Percentiles rank a stretch among this genome's conserved stretches.
Evolutionary conservation across 495 filamentous ascomycete genomes (phyloP).

Genomic region (Podospora australis): DNA sequence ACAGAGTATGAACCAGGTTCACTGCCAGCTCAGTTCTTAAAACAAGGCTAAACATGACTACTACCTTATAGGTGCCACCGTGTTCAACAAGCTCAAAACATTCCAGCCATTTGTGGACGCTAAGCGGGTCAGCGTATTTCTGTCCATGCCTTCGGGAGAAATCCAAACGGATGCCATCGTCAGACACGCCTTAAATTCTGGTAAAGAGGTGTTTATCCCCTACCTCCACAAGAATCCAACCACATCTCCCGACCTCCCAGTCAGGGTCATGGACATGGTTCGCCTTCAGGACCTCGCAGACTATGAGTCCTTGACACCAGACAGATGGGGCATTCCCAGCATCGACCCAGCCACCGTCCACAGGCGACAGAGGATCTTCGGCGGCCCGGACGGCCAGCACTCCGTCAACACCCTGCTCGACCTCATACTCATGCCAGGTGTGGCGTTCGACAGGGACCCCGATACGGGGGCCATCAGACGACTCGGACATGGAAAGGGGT

Average conservation of each 20-base stretch:
- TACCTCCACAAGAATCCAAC: constrained; percentile 63
- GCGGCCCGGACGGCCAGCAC: constrained; percentile 41
- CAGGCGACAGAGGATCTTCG: constrained; percentile 62
- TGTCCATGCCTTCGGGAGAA: constrained; percentile 86
- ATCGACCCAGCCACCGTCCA: constrained; percentile 55
- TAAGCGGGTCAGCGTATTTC: constrained; percentile 71
- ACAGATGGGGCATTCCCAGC: constrained; percentile 90
- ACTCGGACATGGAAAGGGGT: constrained; percentile 92
- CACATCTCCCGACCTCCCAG: constrained; percentile 37
- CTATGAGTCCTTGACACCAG: constrained; percentile 65
- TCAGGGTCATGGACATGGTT: constrained; percentile 89
- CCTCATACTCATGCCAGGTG: constrained; percentile 85
- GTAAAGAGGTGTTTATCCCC: constrained; percentile 86
- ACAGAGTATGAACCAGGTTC: constrained; percentile 74
- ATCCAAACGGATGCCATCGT: constrained; percentile 76
- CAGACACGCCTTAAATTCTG: constrained; percentile 63
- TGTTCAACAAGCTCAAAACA: constrained; percentile 49
- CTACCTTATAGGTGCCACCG: constrained; percentile 45
- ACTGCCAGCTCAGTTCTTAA: no score
- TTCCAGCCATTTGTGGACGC: constrained; percentile 59
- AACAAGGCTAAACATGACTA: constrained; percentile 2
- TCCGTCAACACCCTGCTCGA: constrained; percentile 55
- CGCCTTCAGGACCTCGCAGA: constrained; percentile 64
- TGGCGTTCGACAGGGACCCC: constrained; percentile 72
- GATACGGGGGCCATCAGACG: constrained; percentile 50